Conservation (phyloP, 2,329 filamentous ascomycete species). For the Aspergillus novoparasiticus region DNA sequence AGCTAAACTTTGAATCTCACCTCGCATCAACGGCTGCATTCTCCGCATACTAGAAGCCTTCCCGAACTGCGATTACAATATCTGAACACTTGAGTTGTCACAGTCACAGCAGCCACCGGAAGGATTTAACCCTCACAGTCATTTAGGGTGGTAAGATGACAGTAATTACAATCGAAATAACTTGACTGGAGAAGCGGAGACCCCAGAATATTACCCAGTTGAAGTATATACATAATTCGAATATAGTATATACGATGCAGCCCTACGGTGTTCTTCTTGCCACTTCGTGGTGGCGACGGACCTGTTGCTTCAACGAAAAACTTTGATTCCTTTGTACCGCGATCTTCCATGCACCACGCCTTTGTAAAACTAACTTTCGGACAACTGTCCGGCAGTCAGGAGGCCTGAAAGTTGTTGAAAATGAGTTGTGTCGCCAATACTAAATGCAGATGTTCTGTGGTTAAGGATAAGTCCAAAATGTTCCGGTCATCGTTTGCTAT, state of each 20-base stretch:
- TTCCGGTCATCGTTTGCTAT: background rate
- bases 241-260: background rate
- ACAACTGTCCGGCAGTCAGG: background rate
- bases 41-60: background rate
- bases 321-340: background rate
- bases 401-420: background rate
- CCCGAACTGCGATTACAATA: conserved; percentile 2
- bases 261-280: background rate
- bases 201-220: background rate
- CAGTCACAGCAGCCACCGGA: background rate
- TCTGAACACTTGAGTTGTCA: background rate
- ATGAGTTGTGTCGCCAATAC: no score
- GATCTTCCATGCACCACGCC: background rate
- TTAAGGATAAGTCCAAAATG: background rate
- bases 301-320: background rate
- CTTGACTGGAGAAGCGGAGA: background rate
- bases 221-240: background rate
- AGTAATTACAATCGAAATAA: background rate
- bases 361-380: background rate
- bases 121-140: background rate
- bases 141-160: background rate
- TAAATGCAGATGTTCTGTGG: background rate
- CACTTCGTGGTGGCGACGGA: background rate
- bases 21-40: background rate
- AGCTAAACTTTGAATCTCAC: background rate